Evolutionary conservation across 1,284 basidiomycete genomes (phyloP), one percentile per base, ranked within the genome.

Genomic region (Cystobasidium slooffiae): DNA sequence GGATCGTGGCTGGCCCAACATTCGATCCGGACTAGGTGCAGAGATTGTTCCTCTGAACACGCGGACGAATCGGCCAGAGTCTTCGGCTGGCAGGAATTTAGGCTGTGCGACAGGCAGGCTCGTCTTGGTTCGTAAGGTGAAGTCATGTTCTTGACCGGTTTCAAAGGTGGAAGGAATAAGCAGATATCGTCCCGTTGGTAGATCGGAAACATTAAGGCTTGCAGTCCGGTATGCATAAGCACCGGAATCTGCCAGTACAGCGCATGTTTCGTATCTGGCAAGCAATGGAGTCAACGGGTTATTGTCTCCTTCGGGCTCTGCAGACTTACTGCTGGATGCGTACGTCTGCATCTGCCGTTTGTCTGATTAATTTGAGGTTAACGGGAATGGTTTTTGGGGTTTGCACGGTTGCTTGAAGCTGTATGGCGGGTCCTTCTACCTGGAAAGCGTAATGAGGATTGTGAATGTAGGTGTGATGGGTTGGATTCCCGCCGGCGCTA

Each of bases 401-500:
- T 31, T 58, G 66, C 41, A 68, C 37, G 6, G 43, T 55, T 16
- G 43, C 53, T 20, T 59, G 53, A 1, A 68, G 6, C 6, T 37
- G 16, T 6, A 49, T 20, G 6, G 12, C 22, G n/a, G 24, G 16
- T 9, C 14, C 18, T 9, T 66, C 37, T 9, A 69, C 31, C 1
- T 39, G 44, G 41, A 75, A 49, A 14, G 52, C 14, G 39, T 55
- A 75, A 46, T 75, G 74, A 37, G 74, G 74, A 58, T 75, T 75
- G n/a, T 69, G 39, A 20, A 69, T 56, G 49, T 55, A 75, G 22
- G 56, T 62, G 20, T 56, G 24, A 7, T 43, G 44, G 16, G 47
- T 55, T 16, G 66, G 67, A 47, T 70, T 75, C 3, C 74, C 74
- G 1, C 74, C 74, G 12, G 74, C 56, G 41, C 58, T 69, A 20